A percentile compares a stretch with the other conserved stretches of the same genome.
phyloP scores from a whole-genome alignment of 441 rosid genomes.

The Macaranga tanarius region DNA sequence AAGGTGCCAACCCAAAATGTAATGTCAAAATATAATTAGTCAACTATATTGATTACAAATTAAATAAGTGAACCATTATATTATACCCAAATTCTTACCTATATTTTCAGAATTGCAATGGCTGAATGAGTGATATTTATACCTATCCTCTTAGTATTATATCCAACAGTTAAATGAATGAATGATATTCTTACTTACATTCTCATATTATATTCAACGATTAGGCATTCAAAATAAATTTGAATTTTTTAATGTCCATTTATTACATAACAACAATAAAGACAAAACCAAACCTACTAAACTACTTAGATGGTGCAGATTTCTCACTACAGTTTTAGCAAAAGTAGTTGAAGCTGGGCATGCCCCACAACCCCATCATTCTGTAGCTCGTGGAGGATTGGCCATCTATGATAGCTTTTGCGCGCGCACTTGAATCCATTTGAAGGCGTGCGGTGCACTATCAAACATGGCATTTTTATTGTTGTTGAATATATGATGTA shows the following conservation, averaged over 20 bases:
- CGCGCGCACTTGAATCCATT: background rate
- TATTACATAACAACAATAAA: background rate
- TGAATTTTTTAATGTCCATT: background rate
- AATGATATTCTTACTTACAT: too few relatives aligned
- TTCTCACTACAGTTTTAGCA: background rate
- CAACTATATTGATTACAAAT: background rate
- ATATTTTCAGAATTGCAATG: too few relatives aligned
- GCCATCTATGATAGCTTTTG: background rate
- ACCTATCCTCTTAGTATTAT: too few relatives aligned
- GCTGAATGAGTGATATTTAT: too few relatives aligned
- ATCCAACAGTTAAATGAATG: too few relatives aligned
- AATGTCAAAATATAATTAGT: background rate
- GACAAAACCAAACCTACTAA: too few relatives aligned
- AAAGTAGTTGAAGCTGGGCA: background rate
- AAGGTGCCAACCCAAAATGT: conserved; percentile 10
- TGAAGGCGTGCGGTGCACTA: conserved; percentile 26
- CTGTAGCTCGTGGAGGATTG: conserved; percentile 8
- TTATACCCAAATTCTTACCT: too few relatives aligned
- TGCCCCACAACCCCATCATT: conserved; percentile 19
- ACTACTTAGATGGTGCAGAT: background rate
- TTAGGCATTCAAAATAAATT: too few relatives aligned
- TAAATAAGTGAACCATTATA: too few relatives aligned
- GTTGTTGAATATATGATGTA: conserved; percentile 1
- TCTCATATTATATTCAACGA: too few relatives aligned
- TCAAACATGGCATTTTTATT: background rate